Base-by-base conservation (phyloP, 176 grass and related monocot genomes). In the Avena sativa region DNA sequence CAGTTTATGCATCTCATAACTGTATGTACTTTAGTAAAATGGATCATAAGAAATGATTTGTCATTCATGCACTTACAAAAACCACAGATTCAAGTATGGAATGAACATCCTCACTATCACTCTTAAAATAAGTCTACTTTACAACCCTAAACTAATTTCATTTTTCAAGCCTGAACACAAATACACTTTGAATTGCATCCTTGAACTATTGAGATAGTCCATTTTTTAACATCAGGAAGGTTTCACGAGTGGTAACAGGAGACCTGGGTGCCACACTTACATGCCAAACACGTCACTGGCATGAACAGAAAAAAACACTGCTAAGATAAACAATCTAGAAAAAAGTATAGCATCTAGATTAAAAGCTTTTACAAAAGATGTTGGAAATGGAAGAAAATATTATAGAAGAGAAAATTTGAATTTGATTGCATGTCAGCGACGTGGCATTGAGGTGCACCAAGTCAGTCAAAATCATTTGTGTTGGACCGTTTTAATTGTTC, bases 41-140 rank as follows among this genome's bases (percentile, higher is more conserved):
- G 20, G 36, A 78, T 53, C 47, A 0, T 3, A 15, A 32, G 60
- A 73, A 13, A 58, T 64, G 16, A 79, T 87, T 46, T 57, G 56
- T 19, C 17, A 79, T 74, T 46, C n/a, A 46, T 36, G 23, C 16
- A 79, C n/a, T 49, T 43, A 26, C 0, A 76, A 3, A 80, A 84
- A 59, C 47, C 15, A 50, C 44, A 44, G 36, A 32, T 74, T 73
- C 84, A 72, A 70, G 51, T 70, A 86, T 68, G 43, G n/a, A 61
- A 83, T 82, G 16, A 86, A 46, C 30, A 14, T 9, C 50, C n/a
- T 13, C 51, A 15, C 70, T 76, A 61, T 62, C 30, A 52, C 49
- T 16, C 75, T 67, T 67, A 32, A 32, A 67, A 9, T 30, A 52
- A 75, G 47, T 30, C 8, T 7, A 51, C 47, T 75, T 75, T 52